A percentile compares a stretch with the other conserved stretches of the same genome.
Evolutionary conservation across 768 basidiomycete genomes (phyloP).

Genomic region (Imleria badia): DNA sequence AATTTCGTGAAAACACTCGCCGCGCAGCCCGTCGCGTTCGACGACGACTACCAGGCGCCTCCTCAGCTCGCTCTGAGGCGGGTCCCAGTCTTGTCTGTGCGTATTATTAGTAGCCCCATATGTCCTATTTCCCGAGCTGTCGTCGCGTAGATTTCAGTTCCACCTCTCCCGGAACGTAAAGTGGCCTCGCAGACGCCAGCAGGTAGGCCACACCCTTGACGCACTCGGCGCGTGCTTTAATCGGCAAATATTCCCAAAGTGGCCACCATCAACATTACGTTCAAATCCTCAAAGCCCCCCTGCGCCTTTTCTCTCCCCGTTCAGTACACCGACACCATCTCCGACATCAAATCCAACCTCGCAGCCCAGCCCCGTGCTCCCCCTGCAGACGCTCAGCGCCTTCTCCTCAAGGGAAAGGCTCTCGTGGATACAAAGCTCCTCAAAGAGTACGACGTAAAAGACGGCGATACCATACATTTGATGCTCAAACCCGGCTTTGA

Average conservation of each 20-base stretch:
- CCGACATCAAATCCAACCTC: constrained; percentile 75
- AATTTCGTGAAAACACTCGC: constrained; percentile 63
- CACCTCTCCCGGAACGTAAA: constrained; percentile 57
- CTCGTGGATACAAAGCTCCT: constrained; percentile 86
- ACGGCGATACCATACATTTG: constrained; percentile 81
- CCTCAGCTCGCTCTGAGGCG: constrained; percentile 63
- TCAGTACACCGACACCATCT: constrained; percentile 80
- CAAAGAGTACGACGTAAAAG: constrained; percentile 83
- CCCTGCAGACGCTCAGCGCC: constrained; percentile 75
- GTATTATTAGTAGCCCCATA: constrained; percentile 16
- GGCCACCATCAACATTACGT: constrained; percentile 56
- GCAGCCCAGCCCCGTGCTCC: constrained; percentile 68
- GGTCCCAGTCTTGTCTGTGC: constrained; percentile 68
- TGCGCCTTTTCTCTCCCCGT: constrained; percentile 70
- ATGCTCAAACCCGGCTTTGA: constrained; percentile 78
- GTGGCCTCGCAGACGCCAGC: constrained; percentile 29
- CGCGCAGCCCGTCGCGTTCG: constrained; percentile 64
- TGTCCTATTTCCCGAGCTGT: constrained; percentile 1
- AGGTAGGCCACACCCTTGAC: constrained; percentile 26
- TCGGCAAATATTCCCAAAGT: constrained; percentile 10
- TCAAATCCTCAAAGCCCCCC: constrained; percentile 92
- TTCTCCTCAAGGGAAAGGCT: constrained; percentile 93
- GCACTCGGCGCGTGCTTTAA: constrained; percentile 9
- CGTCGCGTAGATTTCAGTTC: constrained; percentile 51
- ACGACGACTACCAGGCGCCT: constrained; percentile 76